These are phyloP conservation scores for Hanseniaspora singularis DNA, from an alignment of 805 yeast genomes.

Conservation along the genomic window DNA sequence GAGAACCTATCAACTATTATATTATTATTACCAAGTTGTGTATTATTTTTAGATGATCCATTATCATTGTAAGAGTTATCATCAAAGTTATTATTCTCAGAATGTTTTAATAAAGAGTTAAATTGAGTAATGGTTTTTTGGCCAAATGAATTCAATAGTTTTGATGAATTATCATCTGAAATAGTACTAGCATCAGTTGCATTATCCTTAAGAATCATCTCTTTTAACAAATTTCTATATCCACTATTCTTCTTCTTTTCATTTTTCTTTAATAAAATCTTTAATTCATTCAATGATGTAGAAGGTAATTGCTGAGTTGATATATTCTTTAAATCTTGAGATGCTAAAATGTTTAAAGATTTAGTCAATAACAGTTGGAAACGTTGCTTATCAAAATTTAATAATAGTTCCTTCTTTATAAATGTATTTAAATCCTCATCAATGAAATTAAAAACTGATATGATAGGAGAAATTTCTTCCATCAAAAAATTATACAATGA, in stretches of 20 bases:
- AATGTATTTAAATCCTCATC: neutral
- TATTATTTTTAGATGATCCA: no score
- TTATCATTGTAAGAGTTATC: no score
- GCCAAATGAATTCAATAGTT: constrained; percentile 5
- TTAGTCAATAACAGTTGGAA: constrained; percentile 9
- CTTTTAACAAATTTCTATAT: constrained; percentile 16
- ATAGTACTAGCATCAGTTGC: neutral
- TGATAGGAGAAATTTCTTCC: neutral
- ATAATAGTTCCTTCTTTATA: constrained; percentile 3
- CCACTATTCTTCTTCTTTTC: constrained; percentile 21
- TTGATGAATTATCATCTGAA: neutral
- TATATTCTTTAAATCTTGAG: neutral
- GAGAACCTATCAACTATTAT: neutral
- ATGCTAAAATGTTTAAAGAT: constrained; percentile 2
- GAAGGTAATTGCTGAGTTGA: neutral
- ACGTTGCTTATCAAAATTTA: neutral
- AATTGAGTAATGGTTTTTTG: constrained; percentile 8
- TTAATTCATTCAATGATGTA: constrained; percentile 20
- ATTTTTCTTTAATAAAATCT: constrained; percentile 20
- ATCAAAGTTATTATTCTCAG: neutral
- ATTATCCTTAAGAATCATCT: constrained; percentile 19
- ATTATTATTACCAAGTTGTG: no score
- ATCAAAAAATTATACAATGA: constrained; percentile 1
- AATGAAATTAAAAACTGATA: neutral
- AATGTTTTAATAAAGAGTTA: constrained; percentile 7